Percentiles rank a stretch among this genome's conserved stretches.
These are phyloP conservation scores for Apiospora rasikravindrae DNA, from an alignment of 2,329 filamentous ascomycete genomes.

Conservation along the genomic window DNA sequence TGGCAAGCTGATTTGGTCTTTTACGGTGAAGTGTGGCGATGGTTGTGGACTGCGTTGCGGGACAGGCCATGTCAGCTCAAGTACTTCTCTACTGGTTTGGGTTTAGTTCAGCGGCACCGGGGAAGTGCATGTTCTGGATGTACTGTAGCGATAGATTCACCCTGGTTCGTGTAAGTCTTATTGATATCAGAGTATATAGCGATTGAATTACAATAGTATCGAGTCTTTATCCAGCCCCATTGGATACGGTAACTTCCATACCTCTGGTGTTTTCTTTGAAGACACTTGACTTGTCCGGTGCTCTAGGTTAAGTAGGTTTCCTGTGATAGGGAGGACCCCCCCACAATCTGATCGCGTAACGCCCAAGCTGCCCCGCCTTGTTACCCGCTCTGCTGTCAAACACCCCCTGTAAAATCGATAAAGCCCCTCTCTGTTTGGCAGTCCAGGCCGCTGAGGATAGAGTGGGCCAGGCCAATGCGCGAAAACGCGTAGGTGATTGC, in stretches of 20 bases:
- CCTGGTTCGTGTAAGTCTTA: background rate
- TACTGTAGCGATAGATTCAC: no score
- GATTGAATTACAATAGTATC: no score
- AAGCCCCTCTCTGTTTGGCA: background rate
- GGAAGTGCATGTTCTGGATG: background rate
- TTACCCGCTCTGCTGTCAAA: background rate
- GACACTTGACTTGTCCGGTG: background rate
- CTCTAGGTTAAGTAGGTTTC: background rate
- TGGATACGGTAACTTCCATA: background rate
- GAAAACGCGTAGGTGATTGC: conserved; percentile 14
- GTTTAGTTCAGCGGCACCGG: background rate
- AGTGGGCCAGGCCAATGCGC: background rate
- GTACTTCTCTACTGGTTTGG: background rate
- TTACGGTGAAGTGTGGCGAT: background rate
- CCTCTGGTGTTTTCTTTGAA: background rate
- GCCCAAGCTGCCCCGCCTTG: background rate
- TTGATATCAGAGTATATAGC: background rate
- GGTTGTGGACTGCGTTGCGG: background rate
- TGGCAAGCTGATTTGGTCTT: background rate
- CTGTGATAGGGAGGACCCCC: background rate
- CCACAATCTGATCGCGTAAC: conserved; percentile 11
- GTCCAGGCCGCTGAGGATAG: background rate
- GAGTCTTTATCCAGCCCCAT: no score
- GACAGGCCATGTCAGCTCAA: background rate
- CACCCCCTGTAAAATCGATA: background rate